A percentile compares a stretch with the other conserved stretches of the same genome.
Conservation (phyloP, 192 early-diverging fungal species). For the Coemansia sp. region DNA sequence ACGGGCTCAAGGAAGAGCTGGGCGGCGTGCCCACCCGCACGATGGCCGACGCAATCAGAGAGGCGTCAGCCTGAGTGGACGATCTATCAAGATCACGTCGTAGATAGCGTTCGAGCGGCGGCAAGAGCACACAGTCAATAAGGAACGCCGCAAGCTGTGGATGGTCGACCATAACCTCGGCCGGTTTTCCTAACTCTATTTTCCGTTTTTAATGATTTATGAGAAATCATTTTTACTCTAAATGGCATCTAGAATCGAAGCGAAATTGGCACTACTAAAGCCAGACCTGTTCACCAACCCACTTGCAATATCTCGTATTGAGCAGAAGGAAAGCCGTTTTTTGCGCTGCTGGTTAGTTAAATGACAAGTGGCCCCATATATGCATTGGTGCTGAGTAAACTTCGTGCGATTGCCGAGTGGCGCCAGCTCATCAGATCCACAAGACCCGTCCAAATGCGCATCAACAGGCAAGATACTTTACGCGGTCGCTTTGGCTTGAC, state of each 20-base stretch:
- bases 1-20: slow-evolving; percentile 67
- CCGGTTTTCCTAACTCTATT: neutral
- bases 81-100: slow-evolving; percentile 8
- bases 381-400: slow-evolving; percentile 59
- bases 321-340: slow-evolving; percentile 63
- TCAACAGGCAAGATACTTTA: slow-evolving; percentile 48
- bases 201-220: no score
- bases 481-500: slow-evolving; percentile 68
- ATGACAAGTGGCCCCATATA: slow-evolving; percentile 70
- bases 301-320: slow-evolving; percentile 29
- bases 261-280: slow-evolving; percentile 67
- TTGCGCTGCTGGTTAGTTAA: slow-evolving; percentile 65
- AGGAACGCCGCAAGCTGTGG: slow-evolving; percentile 4
- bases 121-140: slow-evolving; percentile 15
- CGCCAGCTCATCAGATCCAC: slow-evolving; percentile 64
- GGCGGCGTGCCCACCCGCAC: slow-evolving; percentile 44
- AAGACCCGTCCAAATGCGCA: slow-evolving; percentile 65
- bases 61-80: slow-evolving; percentile 15
- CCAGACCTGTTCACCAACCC: slow-evolving; percentile 70
- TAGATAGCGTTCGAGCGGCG: slow-evolving; percentile 39
- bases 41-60: slow-evolving; percentile 28
- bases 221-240: no score
- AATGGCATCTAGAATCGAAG: neutral
- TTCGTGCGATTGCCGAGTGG: slow-evolving; percentile 63
- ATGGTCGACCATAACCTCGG: neutral